Evolutionary conservation across 257 asterid species (phyloP).

Genomic region (Ballota nigra): DNA sequence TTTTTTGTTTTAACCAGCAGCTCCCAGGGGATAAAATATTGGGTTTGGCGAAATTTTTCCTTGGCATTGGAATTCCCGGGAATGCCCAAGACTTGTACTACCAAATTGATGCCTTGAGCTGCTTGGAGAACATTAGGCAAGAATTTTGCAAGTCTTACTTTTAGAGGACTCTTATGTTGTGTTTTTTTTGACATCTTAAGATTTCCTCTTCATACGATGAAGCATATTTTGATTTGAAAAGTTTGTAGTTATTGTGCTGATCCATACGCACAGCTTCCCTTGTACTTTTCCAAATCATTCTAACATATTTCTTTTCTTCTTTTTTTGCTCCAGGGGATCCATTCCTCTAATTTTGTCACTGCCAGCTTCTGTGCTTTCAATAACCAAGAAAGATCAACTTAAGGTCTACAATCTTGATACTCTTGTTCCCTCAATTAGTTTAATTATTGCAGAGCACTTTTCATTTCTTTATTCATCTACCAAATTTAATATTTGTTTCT

Average conservation of each 20-base stretch:
- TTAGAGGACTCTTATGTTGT: background rate
- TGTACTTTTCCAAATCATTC: conserved; percentile 11
- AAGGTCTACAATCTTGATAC: conserved; percentile 54
- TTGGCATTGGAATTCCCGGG: conserved; percentile 86
- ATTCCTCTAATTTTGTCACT: conserved; percentile 82
- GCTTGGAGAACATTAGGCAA: conserved; percentile 73
- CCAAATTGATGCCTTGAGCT: conserved; percentile 81
- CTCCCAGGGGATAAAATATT: conserved; percentile 82
- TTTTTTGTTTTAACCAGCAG: conserved; percentile 45
- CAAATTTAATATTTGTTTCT: background rate
- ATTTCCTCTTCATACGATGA: conserved; percentile 2
- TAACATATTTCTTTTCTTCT: conserved; percentile 1
- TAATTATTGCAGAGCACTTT: conserved; percentile 10
- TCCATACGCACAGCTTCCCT: background rate
- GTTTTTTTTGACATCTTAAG: background rate
- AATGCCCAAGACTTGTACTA: conserved; percentile 68
- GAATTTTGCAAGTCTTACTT: conserved; percentile 17
- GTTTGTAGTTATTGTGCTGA: background rate
- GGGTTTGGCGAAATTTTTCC: conserved; percentile 89
- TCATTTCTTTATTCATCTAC: background rate
- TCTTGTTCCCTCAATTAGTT: conserved; percentile 16
- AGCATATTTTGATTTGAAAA: background rate
- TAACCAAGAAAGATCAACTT: conserved; percentile 71
- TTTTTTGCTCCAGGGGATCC: conserved; percentile 53
- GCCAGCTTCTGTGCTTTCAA: conserved; percentile 77